Evolutionary conservation across 257 asterid species (phyloP), one percentile per base, ranked within the genome.

Genomic region (Jacaranda mimosifolia): DNA sequence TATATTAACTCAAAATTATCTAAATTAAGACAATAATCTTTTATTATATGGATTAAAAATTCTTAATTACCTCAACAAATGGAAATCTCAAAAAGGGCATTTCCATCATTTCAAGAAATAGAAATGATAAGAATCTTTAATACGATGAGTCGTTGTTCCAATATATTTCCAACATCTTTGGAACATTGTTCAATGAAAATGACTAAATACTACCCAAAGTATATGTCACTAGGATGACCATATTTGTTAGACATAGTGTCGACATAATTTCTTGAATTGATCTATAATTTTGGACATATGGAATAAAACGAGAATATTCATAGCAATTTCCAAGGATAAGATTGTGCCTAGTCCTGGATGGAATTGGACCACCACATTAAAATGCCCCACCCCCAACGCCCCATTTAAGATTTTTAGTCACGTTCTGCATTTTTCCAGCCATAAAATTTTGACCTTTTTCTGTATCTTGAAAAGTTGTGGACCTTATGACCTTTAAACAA

Each of bases 201-300:
- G 63, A 62, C 36, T 6, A 32, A 39, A 42, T 13, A 58, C 32
- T 7, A 3, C 7, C 39, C 48, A 39, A 69, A 18, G 6, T 26
- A 68, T 15, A 14, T 45, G 48, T 64, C 68, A 35, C 7, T 10
- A 67, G 48, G 55, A 67, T 83, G 86, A 69, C 5, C 81, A 74
- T 78, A 76, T 66, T 18, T 51, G 65, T 73, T 68, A 1, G 26
- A 77, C 32, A 84, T 17, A 69, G 49, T 86, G 90, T 86, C 88
- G 81, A 84, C 90, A 82, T 84, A 63, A 9, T 63, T 63, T 68
- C 53, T 9, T 35, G 13, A 6, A 58, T 18, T 56, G 15, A 10
- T 17, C n/a, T 5, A 58, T 19, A 42, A 48, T 4, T 36, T 51
- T 38, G 65, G 9, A 53, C 39, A 21, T 48, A 43, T 7, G 13